phyloP scores from a whole-genome alignment of 179 eudicot genomes.

The Silene coronaria region DNA sequence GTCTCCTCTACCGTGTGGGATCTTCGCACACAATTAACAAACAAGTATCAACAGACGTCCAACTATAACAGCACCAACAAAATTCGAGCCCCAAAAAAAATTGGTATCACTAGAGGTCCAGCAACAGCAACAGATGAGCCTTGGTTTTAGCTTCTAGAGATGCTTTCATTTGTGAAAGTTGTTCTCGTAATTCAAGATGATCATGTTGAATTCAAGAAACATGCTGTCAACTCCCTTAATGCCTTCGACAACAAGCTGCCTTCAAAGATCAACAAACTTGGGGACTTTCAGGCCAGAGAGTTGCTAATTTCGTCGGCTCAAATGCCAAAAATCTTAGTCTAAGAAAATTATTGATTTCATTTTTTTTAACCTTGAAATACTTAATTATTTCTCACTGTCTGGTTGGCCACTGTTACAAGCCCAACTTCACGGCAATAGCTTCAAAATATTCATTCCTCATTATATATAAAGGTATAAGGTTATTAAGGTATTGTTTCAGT shows the following conservation, averaged over 20 bases:
- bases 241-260: neutral
- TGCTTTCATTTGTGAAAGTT: neutral
- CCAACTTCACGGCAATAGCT: neutral
- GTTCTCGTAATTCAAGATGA: neutral
- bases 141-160: neutral
- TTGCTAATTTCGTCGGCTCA: neutral
- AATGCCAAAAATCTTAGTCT: neutral
- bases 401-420: neutral
- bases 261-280: neutral
- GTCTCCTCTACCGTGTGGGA: neutral
- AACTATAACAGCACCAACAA: neutral
- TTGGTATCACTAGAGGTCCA: neutral
- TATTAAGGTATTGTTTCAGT: neutral
- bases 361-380: neutral
- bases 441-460: neutral
- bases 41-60: neutral
- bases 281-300: neutral
- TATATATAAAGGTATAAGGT: neutral
- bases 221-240: neutral
- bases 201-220: neutral
- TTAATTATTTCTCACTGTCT: neutral
- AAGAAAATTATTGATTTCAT: neutral
- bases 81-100: neutral
- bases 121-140: neutral
- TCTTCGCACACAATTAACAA: neutral